These are phyloP conservation scores for Solanum rostratum DNA, from an alignment of 257 asterid species.

Conservation along the genomic window DNA sequence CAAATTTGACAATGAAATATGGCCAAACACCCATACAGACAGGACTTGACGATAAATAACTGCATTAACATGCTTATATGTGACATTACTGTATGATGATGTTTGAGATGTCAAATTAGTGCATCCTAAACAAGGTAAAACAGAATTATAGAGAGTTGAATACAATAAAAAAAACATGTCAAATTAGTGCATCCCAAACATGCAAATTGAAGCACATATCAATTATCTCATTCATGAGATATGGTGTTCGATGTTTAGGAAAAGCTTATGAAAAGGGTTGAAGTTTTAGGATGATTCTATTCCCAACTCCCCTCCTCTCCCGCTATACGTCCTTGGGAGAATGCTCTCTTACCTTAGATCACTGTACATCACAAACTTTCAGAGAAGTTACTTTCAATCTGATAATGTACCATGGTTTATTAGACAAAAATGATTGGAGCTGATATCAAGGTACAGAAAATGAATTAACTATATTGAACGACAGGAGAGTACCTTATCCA, in stretches of 20 bases:
- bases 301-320: not conserved
- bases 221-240: not conserved
- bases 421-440: not conserved
- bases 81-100: not conserved
- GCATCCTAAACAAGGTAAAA: not conserved
- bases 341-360: not conserved
- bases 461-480: not conserved
- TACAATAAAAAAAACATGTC: too few species aligned
- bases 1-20: too few species aligned
- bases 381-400: not conserved
- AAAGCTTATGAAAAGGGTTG: not conserved
- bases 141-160: not conserved
- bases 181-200: too few species aligned
- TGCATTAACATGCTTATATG: not conserved
- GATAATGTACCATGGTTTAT: not conserved
- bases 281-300: not conserved
- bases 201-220: not conserved
- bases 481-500: slow-evolving; percentile 41
- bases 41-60: not conserved
- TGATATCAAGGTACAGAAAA: not conserved
- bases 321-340: not conserved
- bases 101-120: not conserved
- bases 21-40: too few species aligned
- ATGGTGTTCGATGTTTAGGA: not conserved
- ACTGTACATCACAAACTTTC: not conserved